A percentile compares a stretch with the other conserved stretches of the same genome.
These are phyloP conservation scores for Colletotrichum gloeosporioides DNA, from an alignment of 2,329 filamentous ascomycete genomes.

Conservation along the genomic window DNA sequence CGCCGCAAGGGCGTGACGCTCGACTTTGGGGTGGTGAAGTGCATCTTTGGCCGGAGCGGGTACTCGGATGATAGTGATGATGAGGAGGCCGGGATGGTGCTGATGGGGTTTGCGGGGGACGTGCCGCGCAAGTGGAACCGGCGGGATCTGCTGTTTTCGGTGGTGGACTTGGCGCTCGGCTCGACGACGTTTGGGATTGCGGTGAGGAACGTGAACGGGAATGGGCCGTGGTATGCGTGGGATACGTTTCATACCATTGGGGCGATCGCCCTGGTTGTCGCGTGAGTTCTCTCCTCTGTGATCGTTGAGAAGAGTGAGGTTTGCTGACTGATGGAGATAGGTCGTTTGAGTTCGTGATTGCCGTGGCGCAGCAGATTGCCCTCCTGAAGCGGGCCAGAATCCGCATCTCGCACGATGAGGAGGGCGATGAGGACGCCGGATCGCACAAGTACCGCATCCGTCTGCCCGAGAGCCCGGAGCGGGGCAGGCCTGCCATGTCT, in stretches of 20 bases:
- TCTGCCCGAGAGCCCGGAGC: conserved; percentile 6
- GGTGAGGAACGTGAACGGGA: neutral
- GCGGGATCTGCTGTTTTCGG: neutral
- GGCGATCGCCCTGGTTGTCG: neutral
- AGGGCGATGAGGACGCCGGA: neutral
- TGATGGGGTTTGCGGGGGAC: neutral
- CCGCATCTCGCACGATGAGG: neutral
- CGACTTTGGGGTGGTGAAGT: conserved; percentile 5
- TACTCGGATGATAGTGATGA: neutral
- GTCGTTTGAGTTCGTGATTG: neutral
- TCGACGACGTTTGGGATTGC: neutral
- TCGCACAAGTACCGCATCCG: conserved; percentile 18
- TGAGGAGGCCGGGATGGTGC: neutral
- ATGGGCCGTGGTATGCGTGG: neutral
- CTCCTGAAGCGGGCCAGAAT: conserved; percentile 11
- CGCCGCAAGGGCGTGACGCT: neutral
- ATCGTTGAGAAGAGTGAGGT: too few species aligned
- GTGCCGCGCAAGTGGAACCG: neutral
- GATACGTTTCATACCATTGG: neutral
- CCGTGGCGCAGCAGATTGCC: neutral
- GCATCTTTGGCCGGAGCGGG: neutral
- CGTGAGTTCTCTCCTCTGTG: neutral
- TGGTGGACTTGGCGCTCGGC: neutral
- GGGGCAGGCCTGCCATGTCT: neutral
- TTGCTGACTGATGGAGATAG: neutral